These are phyloP conservation scores for Penicillium antarcticum DNA, from an alignment of 495 filamentous ascomycete species.

Conservation along the genomic window DNA sequence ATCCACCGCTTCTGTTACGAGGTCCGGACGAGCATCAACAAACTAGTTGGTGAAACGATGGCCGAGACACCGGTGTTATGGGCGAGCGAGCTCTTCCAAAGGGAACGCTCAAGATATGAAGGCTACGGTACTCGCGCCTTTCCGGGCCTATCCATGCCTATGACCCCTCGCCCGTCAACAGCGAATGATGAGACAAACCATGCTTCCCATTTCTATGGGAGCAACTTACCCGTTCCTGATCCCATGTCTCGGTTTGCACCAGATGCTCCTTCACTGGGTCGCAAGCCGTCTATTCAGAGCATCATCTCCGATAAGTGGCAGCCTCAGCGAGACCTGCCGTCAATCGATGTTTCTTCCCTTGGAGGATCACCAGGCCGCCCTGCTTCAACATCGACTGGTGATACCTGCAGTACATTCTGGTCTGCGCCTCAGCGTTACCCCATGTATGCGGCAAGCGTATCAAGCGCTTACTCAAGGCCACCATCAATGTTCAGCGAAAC, in stretches of 20 bases:
- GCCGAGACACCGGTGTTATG: conserved; percentile 85
- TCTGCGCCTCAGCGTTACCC: conserved; percentile 68
- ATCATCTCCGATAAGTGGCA: conserved; percentile 65
- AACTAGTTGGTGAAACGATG: conserved; percentile 82
- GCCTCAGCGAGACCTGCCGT: conserved; percentile 39
- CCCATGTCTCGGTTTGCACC: conserved; percentile 34
- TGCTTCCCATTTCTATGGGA: conserved; percentile 24
- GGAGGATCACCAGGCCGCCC: conserved; percentile 55
- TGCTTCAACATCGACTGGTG: conserved; percentile 61
- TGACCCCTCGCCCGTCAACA: conserved; percentile 46
- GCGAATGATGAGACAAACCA: conserved; percentile 48
- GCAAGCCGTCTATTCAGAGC: conserved; percentile 56
- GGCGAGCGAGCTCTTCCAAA: conserved; percentile 84
- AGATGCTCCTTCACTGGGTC: conserved; percentile 35
- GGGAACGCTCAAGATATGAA: conserved; percentile 75
- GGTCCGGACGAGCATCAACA: conserved; percentile 80
- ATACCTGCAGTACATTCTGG: conserved; percentile 83
- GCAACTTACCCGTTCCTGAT: conserved; percentile 40
- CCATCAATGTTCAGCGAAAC: conserved; percentile 46
- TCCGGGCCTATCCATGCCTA: conserved; percentile 42
- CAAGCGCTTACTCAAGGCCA: conserved; percentile 48
- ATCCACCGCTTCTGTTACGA: conserved; percentile 94
- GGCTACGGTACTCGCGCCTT: conserved; percentile 50
- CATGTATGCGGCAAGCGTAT: conserved; percentile 57
- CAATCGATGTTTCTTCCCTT: conserved; percentile 51